Percentiles rank a stretch among this genome's conserved stretches.
phyloP scores from a whole-genome alignment of 106 monocot genomes.

The Agapanthus africanus region DNA sequence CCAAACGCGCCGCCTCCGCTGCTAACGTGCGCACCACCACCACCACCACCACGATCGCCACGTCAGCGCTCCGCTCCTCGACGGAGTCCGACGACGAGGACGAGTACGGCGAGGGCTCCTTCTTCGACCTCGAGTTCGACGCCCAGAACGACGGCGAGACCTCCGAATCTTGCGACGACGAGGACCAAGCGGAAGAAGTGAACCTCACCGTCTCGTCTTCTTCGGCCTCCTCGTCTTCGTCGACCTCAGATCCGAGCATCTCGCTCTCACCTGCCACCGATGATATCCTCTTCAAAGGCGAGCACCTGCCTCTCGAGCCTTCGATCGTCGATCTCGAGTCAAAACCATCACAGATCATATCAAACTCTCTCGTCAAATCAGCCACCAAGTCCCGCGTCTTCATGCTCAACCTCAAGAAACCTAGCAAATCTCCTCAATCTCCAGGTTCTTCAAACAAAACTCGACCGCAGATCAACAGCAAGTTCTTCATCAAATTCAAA shows the following conservation, averaged over 20 bases:
- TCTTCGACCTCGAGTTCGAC: slow-evolving; percentile 51
- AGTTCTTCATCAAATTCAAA: slow-evolving; percentile 40
- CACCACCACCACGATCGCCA: background rate
- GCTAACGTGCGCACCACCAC: background rate
- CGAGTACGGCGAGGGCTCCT: slow-evolving; percentile 37
- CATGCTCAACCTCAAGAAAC: slow-evolving; percentile 23
- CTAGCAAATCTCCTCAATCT: slow-evolving; percentile 1
- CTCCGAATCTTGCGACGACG: background rate
- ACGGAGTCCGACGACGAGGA: slow-evolving; percentile 10
- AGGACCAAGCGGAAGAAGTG: background rate
- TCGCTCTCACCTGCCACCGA: background rate
- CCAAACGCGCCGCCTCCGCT: background rate
- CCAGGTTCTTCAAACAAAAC: background rate
- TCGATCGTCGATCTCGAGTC: slow-evolving; percentile 9
- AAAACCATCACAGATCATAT: slow-evolving; percentile 11
- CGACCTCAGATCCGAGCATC: too few species aligned
- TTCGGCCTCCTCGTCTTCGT: slow-evolving; percentile 5
- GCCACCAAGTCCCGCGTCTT: slow-evolving; percentile 28
- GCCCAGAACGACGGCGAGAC: slow-evolving; percentile 7
- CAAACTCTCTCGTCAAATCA: slow-evolving; percentile 21
- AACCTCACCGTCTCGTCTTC: slow-evolving; percentile 18
- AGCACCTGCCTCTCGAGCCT: slow-evolving; percentile 10
- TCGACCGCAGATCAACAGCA: slow-evolving; percentile 8
- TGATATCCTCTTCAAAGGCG: background rate
- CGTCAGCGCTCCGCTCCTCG: background rate